Evolutionary conservation across 2,329 filamentous ascomycete genomes (phyloP).

Genomic region (Ustulina deusta): DNA sequence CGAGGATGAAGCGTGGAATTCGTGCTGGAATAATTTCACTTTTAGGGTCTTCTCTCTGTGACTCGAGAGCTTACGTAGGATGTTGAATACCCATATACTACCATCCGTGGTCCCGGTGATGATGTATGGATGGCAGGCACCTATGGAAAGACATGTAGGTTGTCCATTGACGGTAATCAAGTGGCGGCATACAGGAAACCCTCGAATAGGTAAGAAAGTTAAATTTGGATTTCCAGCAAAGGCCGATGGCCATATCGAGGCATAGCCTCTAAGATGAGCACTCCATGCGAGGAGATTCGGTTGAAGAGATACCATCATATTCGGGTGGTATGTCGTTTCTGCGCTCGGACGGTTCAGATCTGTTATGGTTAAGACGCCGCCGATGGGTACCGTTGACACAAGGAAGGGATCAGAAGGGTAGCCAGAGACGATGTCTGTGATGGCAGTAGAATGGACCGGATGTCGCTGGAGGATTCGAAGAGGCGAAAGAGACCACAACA

Average conservation of each 20-base stretch:
- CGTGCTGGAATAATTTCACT: constrained; percentile 65
- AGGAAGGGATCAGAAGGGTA: constrained; percentile 69
- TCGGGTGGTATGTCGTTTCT: constrained; percentile 66
- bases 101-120: constrained; percentile 67
- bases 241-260: constrained; percentile 64
- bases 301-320: constrained; percentile 64
- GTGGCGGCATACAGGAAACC: constrained; percentile 65
- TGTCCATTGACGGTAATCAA: constrained; percentile 64
- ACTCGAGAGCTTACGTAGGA: constrained; percentile 58
- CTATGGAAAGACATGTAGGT: constrained; percentile 63
- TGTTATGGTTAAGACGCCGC: constrained; percentile 64
- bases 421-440: constrained; percentile 67
- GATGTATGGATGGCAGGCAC: constrained; percentile 64
- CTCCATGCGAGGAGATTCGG: constrained; percentile 66
- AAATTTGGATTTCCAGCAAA: constrained; percentile 65
- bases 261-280: constrained; percentile 67
- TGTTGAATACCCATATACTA: constrained; percentile 63
- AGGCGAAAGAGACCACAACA: constrained; percentile 68
- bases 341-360: constrained; percentile 65
- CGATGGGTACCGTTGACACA: constrained; percentile 66
- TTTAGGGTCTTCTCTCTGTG: constrained; percentile 57
- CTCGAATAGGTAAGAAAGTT: constrained; percentile 64
- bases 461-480: constrained; percentile 62
- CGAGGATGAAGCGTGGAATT: constrained; percentile 57
- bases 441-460: constrained; percentile 64